phyloP scores from a whole-genome alignment of 441 rosid species.

The Eutrema salsugineum region DNA sequence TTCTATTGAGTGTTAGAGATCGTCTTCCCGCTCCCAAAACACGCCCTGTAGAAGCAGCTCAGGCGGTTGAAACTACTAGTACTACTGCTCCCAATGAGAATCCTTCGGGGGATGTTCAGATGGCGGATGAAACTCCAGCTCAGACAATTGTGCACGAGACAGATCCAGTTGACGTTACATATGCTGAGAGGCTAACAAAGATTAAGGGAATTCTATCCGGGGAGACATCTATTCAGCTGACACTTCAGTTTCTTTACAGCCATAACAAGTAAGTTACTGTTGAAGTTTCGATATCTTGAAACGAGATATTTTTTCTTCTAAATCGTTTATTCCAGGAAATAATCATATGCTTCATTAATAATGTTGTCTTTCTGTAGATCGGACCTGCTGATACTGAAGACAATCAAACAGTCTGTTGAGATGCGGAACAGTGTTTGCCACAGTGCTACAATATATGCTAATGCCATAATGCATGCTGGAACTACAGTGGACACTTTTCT shows the following conservation, averaged over 20 bases:
- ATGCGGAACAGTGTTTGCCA: slow-evolving; percentile 98
- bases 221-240: slow-evolving; percentile 89
- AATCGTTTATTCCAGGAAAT: neutral
- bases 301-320: neutral
- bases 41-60: slow-evolving; percentile 47
- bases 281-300: slow-evolving; percentile 8
- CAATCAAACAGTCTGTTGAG: slow-evolving; percentile 95
- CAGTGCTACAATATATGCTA: slow-evolving; percentile 94
- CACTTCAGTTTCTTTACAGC: slow-evolving; percentile 86
- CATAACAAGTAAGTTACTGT: slow-evolving; percentile 75
- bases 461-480: slow-evolving; percentile 99
- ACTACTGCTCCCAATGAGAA: slow-evolving; percentile 51
- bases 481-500: slow-evolving; percentile 96
- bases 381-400: slow-evolving; percentile 86
- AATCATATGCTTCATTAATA: neutral
- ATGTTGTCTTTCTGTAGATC: slow-evolving; percentile 47
- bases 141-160: slow-evolving; percentile 35
- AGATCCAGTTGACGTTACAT: slow-evolving; percentile 60
- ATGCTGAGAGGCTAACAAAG: slow-evolving; percentile 83
- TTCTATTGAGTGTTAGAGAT: slow-evolving; percentile 85
- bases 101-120: slow-evolving; percentile 66
- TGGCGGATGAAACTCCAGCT: slow-evolving; percentile 70
- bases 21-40: slow-evolving; percentile 67
- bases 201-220: slow-evolving; percentile 90
- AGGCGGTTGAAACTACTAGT: slow-evolving; percentile 45